phyloP scores from a whole-genome alignment of 1,139 yeast genomes.

The Torulaspora globosa region DNA sequence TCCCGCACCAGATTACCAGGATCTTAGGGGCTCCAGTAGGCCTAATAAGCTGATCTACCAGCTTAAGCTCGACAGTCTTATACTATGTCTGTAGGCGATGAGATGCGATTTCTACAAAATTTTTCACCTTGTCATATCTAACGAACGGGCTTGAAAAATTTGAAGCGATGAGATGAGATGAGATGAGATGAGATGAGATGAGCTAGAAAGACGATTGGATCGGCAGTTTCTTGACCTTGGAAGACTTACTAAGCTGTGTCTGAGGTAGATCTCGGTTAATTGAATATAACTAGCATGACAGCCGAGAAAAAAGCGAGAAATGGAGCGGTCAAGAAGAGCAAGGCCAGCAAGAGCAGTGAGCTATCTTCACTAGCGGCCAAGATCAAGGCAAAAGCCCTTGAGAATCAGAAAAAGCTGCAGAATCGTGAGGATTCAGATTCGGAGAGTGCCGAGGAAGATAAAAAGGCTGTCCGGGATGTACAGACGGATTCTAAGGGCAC shows the following conservation, averaged over 20 bases:
- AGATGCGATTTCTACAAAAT: slow-evolving; percentile 3
- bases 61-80: not conserved
- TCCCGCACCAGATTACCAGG: not conserved
- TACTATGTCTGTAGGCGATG: slow-evolving; percentile 1
- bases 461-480: slow-evolving; percentile 1
- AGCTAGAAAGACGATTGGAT: slow-evolving; percentile 2
- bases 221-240: not conserved
- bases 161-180: slow-evolving; percentile 17
- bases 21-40: not conserved
- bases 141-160: slow-evolving; percentile 3
- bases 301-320: slow-evolving; percentile 1
- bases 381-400: slow-evolving; percentile 52
- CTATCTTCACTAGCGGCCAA: slow-evolving; percentile 41
- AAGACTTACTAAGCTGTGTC: not conserved
- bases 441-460: slow-evolving; percentile 10
- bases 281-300: not conserved
- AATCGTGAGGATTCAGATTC: slow-evolving; percentile 15
- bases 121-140: slow-evolving; percentile 2
- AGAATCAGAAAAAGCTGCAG: slow-evolving; percentile 27
- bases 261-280: not conserved
- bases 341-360: slow-evolving; percentile 24
- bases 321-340: slow-evolving; percentile 15
- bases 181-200: slow-evolving; percentile 11
- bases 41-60: not conserved
- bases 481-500: slow-evolving; percentile 14